Evolutionary conservation across 495 filamentous ascomycete genomes (phyloP).

Genomic region (Neohortaea acidophila): DNA sequence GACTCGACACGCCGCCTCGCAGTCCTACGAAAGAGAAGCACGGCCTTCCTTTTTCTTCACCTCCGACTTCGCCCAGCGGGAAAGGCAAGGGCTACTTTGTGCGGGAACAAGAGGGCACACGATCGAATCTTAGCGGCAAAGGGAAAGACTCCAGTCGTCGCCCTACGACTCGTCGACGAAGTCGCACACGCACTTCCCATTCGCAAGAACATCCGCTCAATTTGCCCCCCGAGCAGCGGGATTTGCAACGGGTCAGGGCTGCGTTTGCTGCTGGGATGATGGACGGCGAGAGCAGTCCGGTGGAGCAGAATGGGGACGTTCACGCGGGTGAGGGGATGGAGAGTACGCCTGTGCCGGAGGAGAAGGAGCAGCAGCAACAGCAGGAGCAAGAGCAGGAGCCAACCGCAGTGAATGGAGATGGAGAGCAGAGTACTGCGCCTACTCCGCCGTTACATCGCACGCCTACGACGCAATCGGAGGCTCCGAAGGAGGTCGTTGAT

Average conservation of each 20-base stretch:
- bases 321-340: slow-evolving; percentile 31
- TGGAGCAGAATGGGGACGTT: slow-evolving; percentile 40
- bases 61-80: too few relatives aligned
- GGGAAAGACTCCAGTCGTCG: too few relatives aligned
- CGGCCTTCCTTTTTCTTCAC: too few relatives aligned
- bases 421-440: slow-evolving; percentile 41
- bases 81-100: neutral
- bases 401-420: slow-evolving; percentile 37
- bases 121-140: too few relatives aligned
- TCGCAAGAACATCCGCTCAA: slow-evolving; percentile 84
- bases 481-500: slow-evolving; percentile 39
- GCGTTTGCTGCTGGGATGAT: slow-evolving; percentile 57
- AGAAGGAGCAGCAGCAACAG: slow-evolving; percentile 17
- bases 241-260: slow-evolving; percentile 40
- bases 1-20: too few relatives aligned
- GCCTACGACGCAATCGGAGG: slow-evolving; percentile 36
- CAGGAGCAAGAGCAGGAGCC: slow-evolving; percentile 20
- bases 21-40: too few relatives aligned
- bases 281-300: slow-evolving; percentile 44
- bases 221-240: slow-evolving; percentile 66
- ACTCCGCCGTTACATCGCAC: slow-evolving; percentile 64
- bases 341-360: slow-evolving; percentile 13
- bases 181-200: too few relatives aligned
- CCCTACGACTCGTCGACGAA: too few relatives aligned
- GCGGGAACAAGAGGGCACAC: neutral